These are phyloP conservation scores for Tetracentron sinense DNA, from an alignment of 164 flowering plant species.

Conservation along the genomic window DNA sequence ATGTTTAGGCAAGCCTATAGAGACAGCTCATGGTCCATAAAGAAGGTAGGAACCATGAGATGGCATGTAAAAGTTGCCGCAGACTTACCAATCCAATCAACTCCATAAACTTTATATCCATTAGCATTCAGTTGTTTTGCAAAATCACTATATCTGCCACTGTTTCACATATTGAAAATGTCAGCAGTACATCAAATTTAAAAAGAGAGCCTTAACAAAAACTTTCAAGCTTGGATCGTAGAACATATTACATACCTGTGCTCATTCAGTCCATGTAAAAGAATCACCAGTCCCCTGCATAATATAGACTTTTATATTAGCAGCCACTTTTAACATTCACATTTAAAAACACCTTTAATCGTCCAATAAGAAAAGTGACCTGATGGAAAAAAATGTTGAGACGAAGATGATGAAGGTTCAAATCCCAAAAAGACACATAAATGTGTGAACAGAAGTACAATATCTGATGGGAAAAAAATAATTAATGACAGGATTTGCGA, in stretches of 20 bases:
- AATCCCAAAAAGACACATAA: neutral
- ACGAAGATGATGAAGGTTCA: neutral
- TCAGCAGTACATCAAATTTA: neutral
- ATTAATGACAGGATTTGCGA: too few species aligned
- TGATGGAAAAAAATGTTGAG: neutral
- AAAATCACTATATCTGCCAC: slow-evolving; percentile 73
- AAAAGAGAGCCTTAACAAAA: neutral
- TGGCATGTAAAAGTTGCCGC: neutral
- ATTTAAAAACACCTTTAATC: neutral
- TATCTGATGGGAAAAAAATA: too few species aligned
- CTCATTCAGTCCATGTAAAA: slow-evolving; percentile 91
- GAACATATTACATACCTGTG: slow-evolving; percentile 57
- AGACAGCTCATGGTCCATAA: neutral
- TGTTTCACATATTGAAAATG: slow-evolving; percentile 24
- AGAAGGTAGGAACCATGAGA: too few species aligned
- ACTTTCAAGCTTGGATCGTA: neutral
- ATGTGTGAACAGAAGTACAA: too few species aligned
- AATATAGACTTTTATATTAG: neutral
- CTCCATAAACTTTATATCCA: slow-evolving; percentile 81
- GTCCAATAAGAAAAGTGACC: neutral
- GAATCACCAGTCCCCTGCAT: slow-evolving; percentile 69
- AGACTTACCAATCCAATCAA: slow-evolving; percentile 95
- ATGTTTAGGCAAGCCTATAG: neutral
- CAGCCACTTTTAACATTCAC: neutral
- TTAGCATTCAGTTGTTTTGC: slow-evolving; percentile 75